phyloP scores from a whole-genome alignment of 1,139 yeast species.

The Suhomyces bolitotheri region DNA sequence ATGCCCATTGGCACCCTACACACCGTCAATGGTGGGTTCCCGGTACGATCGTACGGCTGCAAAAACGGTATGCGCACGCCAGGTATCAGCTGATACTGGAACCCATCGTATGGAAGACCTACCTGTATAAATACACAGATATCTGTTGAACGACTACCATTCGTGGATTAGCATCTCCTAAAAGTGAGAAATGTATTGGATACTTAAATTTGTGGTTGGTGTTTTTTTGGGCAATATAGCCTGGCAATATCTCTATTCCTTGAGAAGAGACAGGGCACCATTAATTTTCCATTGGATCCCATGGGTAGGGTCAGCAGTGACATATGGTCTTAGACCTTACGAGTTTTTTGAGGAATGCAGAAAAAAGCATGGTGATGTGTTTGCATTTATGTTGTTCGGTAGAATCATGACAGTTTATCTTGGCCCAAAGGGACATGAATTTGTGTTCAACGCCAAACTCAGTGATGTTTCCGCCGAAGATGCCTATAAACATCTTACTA shows the following conservation, averaged over 20 bases:
- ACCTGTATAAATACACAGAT: slow-evolving; percentile 6
- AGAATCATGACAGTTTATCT: slow-evolving; percentile 91
- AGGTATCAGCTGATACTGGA: slow-evolving; percentile 10
- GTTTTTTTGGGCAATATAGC: slow-evolving; percentile 50
- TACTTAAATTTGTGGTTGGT: slow-evolving; percentile 26
- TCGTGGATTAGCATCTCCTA: too few relatives aligned
- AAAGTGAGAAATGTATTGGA: slow-evolving; percentile 4
- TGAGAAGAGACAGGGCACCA: slow-evolving; percentile 82
- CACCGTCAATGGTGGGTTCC: too few relatives aligned
- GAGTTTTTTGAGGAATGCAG: slow-evolving; percentile 80
- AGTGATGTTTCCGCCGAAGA: slow-evolving; percentile 94
- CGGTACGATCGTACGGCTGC: slow-evolving; percentile 13
- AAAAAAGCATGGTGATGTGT: slow-evolving; percentile 83
- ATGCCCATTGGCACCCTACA: too few relatives aligned
- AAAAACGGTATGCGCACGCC: slow-evolving; percentile 7
- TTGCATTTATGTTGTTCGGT: slow-evolving; percentile 85
- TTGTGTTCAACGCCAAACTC: slow-evolving; percentile 85
- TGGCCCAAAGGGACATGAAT: slow-evolving; percentile 97
- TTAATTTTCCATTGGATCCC: slow-evolving; percentile 91
- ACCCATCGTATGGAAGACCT: background rate
- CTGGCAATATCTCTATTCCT: slow-evolving; percentile 68
- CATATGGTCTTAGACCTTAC: slow-evolving; percentile 90
- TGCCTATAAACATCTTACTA: slow-evolving; percentile 90
- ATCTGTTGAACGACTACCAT: too few relatives aligned
- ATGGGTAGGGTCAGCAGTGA: slow-evolving; percentile 89